phyloP scores from a whole-genome alignment of 2,329 filamentous ascomycete species.

The Aureobasidium sp. region DNA sequence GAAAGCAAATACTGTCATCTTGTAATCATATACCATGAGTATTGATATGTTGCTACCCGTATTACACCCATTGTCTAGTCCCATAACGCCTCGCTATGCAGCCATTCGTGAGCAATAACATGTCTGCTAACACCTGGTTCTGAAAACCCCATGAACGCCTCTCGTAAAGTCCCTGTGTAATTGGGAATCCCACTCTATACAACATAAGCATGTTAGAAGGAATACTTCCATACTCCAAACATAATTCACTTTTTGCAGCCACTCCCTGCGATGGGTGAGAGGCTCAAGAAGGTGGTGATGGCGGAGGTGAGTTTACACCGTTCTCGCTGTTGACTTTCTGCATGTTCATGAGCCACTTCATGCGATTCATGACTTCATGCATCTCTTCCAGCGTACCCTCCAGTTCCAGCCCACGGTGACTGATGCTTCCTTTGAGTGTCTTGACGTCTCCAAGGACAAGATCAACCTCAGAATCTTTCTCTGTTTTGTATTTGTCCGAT shows the following conservation, averaged over 20 bases:
- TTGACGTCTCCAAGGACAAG: conserved; percentile 51
- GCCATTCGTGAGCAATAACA: background rate
- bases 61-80: background rate
- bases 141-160: background rate
- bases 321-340: conserved; percentile 35
- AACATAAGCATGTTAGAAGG: background rate
- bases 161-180: background rate
- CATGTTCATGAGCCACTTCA: conserved; percentile 64
- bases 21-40: background rate
- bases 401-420: conserved; percentile 52
- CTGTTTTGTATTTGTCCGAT: conserved; percentile 56
- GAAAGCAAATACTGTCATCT: background rate
- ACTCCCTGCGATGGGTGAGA: background rate
- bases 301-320: conserved; percentile 5
- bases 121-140: background rate
- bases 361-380: conserved; percentile 53
- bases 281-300: background rate
- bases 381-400: conserved; percentile 50
- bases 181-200: background rate
- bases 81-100: conserved; percentile 6
- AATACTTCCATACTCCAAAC: background rate
- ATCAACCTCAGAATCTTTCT: conserved; percentile 53
- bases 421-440: conserved; percentile 47
- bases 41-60: background rate
- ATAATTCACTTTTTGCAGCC: background rate